These are phyloP conservation scores for Pseudogymnoascus sp. DNA, from an alignment of 2,329 filamentous ascomycete species.

Conservation along the genomic window DNA sequence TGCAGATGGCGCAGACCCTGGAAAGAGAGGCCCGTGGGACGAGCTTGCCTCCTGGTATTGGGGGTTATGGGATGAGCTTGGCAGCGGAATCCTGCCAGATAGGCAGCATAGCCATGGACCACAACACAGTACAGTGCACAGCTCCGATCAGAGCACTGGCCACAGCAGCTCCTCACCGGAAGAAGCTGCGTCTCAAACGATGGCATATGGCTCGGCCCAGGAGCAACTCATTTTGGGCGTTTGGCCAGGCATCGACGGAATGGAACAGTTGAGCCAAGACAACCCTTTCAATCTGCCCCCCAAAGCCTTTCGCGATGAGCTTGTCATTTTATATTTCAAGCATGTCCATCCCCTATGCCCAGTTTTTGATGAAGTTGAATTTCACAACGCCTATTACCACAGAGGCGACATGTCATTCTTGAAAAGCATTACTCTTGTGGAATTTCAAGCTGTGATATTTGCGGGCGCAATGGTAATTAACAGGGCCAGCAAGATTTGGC, in stretches of 20 bases:
- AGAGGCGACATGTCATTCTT: conserved; percentile 7
- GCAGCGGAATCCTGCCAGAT: neutral
- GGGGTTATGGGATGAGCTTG: conserved; percentile 10
- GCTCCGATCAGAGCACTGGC: neutral
- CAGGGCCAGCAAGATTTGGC: neutral
- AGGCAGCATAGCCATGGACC: neutral
- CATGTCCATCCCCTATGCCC: conserved; percentile 9
- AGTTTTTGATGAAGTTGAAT: conserved; percentile 11
- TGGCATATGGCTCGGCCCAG: neutral
- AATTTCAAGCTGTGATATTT: conserved; percentile 10
- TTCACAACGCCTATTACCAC: neutral
- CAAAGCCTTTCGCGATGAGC: conserved; percentile 7
- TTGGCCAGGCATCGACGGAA: neutral
- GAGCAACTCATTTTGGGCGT: neutral
- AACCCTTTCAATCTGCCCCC: neutral
- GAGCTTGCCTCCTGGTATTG: conserved; percentile 11
- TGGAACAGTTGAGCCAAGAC: neutral
- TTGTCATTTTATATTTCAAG: conserved; percentile 10
- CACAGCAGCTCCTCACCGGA: neutral
- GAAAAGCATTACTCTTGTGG: conserved; percentile 2
- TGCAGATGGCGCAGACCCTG: neutral
- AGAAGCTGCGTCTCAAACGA: neutral
- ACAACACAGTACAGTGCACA: neutral
- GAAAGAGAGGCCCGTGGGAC: conserved; percentile 9
- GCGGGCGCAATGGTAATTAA: conserved; percentile 8